Evolutionary conservation across 257 asterid species (phyloP), one percentile per base, ranked within the genome.

Genomic region (Prunella vulgaris): DNA sequence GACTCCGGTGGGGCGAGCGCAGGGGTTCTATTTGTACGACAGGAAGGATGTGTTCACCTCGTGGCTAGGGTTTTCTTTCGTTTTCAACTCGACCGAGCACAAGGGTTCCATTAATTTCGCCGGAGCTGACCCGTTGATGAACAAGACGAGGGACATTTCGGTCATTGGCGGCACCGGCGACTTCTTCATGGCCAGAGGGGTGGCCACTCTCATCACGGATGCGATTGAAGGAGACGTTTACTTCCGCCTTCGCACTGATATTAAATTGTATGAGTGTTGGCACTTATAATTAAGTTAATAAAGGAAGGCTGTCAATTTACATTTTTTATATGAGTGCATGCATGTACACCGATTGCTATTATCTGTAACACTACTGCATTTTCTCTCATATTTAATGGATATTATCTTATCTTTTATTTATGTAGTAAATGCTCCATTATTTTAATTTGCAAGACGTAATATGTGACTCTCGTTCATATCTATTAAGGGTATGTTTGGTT

Each of bases 161-260:
- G 94, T 92, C 2, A 69, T 92, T 7, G 98, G 98, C 1, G 96
- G 98, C 5, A 89, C 98, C 0, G 98, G 96, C 0, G 96, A 92
- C 37, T 92, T 89, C 73, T 92, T 92, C 87, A 87, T 92, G 96
- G n/a, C 84, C 2, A 78, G 96, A 74, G 98, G 98, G 20, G 79
- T 87, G 44, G 98, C 96, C 3, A 84, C 92, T 14, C 13, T 92
- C 74, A 67, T 6, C 49, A 92, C 96, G 0, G 96, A 89, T 78
- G 87, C 98, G 0, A 67, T 76, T 2, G 96, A 92, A 48, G 90
- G 87, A 1, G 94, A 84, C 0, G 96, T 86, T 35, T 89, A 89
- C 58, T 89, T 92, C 21, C 64, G 98, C 69, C 89, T 89, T 17
- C 83, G 80, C 1, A 84, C 66, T 13, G 88, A 84, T 79, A 76